phyloP scores from a whole-genome alignment of 176 grass and related monocot genomes.

The Elaeis guineensis region DNA sequence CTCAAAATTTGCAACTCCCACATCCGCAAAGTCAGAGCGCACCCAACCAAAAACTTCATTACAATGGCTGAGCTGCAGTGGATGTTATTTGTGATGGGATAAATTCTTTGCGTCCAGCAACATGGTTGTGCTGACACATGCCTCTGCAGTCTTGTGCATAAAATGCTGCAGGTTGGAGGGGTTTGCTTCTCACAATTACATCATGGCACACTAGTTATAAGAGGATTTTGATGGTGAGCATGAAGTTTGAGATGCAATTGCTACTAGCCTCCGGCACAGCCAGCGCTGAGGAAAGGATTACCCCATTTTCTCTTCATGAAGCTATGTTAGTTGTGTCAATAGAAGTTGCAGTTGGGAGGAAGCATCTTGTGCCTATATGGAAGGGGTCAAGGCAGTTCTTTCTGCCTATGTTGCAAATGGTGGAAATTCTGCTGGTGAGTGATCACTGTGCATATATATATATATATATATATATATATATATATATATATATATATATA shows the following conservation, averaged over 20 bases:
- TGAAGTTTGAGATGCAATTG: slow-evolving; percentile 36
- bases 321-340: slow-evolving; percentile 25
- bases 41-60: slow-evolving; percentile 30
- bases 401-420: slow-evolving; percentile 24
- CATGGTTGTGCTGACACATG: slow-evolving; percentile 42
- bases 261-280: slow-evolving; percentile 1
- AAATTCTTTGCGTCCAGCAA: slow-evolving; percentile 47
- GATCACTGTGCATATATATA: too few relatives aligned
- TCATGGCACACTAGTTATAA: slow-evolving; percentile 25
- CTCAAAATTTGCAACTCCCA: slow-evolving; percentile 71
- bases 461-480: too few relatives aligned
- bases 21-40: slow-evolving; percentile 51
- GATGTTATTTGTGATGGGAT: slow-evolving; percentile 47
- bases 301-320: slow-evolving; percentile 19
- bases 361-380: slow-evolving; percentile 17
- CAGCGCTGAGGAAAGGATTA: slow-evolving; percentile 35
- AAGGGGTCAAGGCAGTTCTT: slow-evolving; percentile 18
- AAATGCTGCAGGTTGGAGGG: slow-evolving; percentile 27
- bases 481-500: too few relatives aligned
- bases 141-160: slow-evolving; percentile 17
- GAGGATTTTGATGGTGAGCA: slow-evolving; percentile 15
- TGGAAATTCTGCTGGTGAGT: neutral
- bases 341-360: slow-evolving; percentile 22
- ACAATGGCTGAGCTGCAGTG: slow-evolving; percentile 43
- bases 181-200: slow-evolving; percentile 22